A percentile compares a stretch with the other conserved stretches of the same genome.
Conservation (phyloP, 257 asterid genomes). For the Rauvolfia tetraphylla region DNA sequence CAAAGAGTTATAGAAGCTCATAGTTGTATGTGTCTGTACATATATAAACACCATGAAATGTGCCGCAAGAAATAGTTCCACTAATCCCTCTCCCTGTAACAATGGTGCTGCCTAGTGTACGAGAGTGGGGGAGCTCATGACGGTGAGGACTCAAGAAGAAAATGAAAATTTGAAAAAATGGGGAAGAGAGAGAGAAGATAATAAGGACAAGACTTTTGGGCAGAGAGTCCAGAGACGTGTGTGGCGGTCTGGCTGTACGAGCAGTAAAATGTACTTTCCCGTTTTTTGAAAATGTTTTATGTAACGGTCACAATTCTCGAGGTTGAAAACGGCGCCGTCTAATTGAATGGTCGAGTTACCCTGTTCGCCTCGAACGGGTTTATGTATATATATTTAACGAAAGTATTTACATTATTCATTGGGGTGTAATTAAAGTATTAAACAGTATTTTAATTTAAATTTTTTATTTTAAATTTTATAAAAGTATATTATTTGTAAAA, state of each 20-base stretch:
- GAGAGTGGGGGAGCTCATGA: neutral
- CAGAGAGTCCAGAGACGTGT: slow-evolving; percentile 36
- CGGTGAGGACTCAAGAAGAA: no score
- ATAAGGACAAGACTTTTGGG: slow-evolving; percentile 42
- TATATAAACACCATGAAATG: neutral
- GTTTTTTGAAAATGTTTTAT: slow-evolving; percentile 28
- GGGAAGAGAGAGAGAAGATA: slow-evolving; percentile 28
- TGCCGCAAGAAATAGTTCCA: neutral
- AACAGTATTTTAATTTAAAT: no score
- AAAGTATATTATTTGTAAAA: no score
- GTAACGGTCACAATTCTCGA: slow-evolving; percentile 69
- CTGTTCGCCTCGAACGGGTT: no score
- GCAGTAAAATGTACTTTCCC: slow-evolving; percentile 16
- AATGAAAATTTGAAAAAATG: no score
- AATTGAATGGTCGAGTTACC: no score
- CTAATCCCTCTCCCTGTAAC: neutral
- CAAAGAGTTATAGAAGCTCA: neutral
- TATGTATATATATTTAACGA: no score
- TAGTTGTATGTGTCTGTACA: neutral
- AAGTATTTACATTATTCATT: no score
- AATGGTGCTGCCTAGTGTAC: neutral
- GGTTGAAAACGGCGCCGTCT: slow-evolving; percentile 44
- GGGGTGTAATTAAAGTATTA: no score
- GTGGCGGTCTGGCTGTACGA: slow-evolving; percentile 17
- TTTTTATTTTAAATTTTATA: no score